Conservation (phyloP, 2,329 filamentous ascomycete species). For the Akanthomyces muscarius region DNA sequence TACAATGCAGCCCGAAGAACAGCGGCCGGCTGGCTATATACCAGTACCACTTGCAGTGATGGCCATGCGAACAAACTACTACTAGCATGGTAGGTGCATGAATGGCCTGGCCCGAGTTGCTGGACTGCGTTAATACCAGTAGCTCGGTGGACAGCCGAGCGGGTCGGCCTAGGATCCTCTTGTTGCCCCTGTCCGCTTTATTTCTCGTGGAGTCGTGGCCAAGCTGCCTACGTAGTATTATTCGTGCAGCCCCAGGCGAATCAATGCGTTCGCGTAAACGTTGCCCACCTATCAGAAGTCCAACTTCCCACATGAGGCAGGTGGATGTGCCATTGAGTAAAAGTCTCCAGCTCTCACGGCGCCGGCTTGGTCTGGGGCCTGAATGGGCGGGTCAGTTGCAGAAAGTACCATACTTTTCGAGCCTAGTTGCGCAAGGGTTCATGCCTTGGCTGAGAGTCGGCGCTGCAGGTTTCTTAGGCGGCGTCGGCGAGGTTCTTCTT, state of each 20-base stretch:
- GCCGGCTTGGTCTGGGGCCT: slow-evolving; percentile 14
- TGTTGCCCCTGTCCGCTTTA: neutral
- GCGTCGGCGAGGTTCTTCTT: slow-evolving; percentile 4
- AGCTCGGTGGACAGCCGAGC: slow-evolving; percentile 15
- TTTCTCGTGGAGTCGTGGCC: neutral
- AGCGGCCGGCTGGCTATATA: slow-evolving; percentile 17
- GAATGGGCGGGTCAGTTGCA: slow-evolving; percentile 18
- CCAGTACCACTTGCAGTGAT: neutral
- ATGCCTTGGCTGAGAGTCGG: neutral
- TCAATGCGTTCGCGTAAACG: slow-evolving; percentile 4
- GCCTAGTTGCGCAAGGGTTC: slow-evolving; percentile 11
- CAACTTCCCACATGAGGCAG: slow-evolving; percentile 28
- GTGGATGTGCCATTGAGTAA: slow-evolving; percentile 16
- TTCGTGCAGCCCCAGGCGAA: neutral
- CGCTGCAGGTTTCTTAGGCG: neutral
- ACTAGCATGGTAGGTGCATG: slow-evolving; percentile 1
- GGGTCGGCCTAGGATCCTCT: neutral
- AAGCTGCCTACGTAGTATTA: neutral
- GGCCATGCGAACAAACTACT: slow-evolving; percentile 8
- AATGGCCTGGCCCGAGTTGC: slow-evolving; percentile 12
- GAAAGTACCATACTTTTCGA: slow-evolving; percentile 17
- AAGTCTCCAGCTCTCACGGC: slow-evolving; percentile 8
- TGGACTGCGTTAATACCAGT: neutral
- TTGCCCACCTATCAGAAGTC: slow-evolving; percentile 27
- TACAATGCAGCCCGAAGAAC: neutral